Base-by-base conservation (phyloP, 2,329 filamentous ascomycete genomes). In the Trichoderma sp. region DNA sequence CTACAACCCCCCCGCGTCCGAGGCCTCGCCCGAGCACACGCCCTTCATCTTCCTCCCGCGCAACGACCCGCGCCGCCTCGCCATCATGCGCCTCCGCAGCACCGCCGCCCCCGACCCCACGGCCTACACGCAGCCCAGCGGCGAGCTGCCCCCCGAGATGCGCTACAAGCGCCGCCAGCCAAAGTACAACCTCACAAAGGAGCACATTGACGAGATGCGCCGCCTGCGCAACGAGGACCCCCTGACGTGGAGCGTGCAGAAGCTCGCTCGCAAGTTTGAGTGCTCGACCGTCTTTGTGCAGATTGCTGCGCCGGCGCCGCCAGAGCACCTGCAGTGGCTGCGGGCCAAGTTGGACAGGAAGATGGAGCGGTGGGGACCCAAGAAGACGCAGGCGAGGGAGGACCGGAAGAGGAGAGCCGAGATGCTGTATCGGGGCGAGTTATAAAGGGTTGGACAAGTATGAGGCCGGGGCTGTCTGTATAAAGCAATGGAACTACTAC, bases 31-130 rank as follows among this genome's bases (percentile, higher is more conserved):
- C 67, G 83, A 82, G 73, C 85, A 90, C 79, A 90, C 88, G n/a
- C 88, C 88, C 67, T 84, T 88, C 79, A 85, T 88, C 75, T 90
- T 90, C 78, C 84, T 90, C 34, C 88, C 88, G 64, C 82, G 81
- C 60, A 77, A 74, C 71, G 86, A 88, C 74, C 84, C 85, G 17
- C 83, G 86, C 56, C 83, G 85, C 32, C 78, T 79, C 63, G 81
- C 82, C 56, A 82, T 68, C 76, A 78, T 86, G 48, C 77, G 79
- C 17, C 75, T 80, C 48, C 81, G 86, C 37, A 76, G 76, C 68
- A 74, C 74, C 35, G 74, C 74, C 22, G 74, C n/a, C n/a, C n/a
- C 77, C 13, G 66, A 73, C 32, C 75, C 73, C 34, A 48, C 74
- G 4, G 29, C 73, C n/a, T 17, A 17, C 42, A 12, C 72, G 1